Base-by-base conservation (phyloP, 805 yeast species). In the Candida loeiensis region DNA sequence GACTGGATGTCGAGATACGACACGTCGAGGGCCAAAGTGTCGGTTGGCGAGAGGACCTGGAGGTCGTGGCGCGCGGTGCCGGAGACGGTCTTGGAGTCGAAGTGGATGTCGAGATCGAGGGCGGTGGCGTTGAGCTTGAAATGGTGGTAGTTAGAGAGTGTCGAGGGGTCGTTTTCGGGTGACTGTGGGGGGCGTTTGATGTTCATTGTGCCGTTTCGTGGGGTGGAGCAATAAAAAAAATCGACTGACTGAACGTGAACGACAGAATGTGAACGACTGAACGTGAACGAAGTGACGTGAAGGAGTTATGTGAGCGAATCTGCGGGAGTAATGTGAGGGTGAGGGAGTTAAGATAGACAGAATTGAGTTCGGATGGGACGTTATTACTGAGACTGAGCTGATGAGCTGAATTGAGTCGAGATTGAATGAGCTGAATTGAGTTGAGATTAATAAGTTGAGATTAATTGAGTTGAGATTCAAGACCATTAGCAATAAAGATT, bases 151-250 rank as follows among this genome's bases (percentile, higher is more conserved):
- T 62, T 63, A 24, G 68, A 63, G 34, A 80, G 67, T 2, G 96
- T 85, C 2, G 95, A 83, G 17, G 84, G 83, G 59, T 89, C 96
- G 8, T 55, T 42, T 49, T 80, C 86, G 3, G 87, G 77, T 1
- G 74, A 69, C 14, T 26, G 41, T 6, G 39, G 41, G 1, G 77
- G 77, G 20, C 63, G 51, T 43, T 60, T 40, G 22, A 43, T 39
- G 26, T 46, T 41, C 49, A 46, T 46, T 13, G 36, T 13, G 28
- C 14, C 11, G 28, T 7, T 9, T 7, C n/a, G 15, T 3, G 25
- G 11, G 31, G 36, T 19, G 32, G 39, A 36, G 24, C 16, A n/a
- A 27, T 13, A 13, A 20, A 4, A 14, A 17, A 13, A 16, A 27
- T 7, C 14, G 16, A 27, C 14, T n/a, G 16, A 12, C 2, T n/a